phyloP scores from a whole-genome alignment of 305 asterid genomes.

The Withania somnifera region DNA sequence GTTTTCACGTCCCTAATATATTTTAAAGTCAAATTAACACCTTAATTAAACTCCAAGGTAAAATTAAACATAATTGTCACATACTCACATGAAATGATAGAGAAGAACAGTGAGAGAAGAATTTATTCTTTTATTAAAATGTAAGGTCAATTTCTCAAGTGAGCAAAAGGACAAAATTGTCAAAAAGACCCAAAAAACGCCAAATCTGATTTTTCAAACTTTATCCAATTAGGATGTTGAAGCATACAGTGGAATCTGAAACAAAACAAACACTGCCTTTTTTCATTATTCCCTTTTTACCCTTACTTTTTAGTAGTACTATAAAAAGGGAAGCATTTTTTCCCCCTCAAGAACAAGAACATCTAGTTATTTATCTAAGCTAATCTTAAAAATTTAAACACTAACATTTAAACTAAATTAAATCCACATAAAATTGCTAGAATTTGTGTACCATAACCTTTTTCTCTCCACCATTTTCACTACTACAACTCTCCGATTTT shows the following conservation, averaged over 20 bases:
- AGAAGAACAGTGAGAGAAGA: not conserved
- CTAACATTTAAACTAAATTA: not conserved
- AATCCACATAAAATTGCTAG: not conserved
- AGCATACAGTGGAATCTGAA: not conserved
- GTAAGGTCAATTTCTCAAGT: not conserved
- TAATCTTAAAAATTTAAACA: not conserved
- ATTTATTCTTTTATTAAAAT: not conserved
- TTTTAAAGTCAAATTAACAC: not conserved
- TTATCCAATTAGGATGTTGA: not conserved
- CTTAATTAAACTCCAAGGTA: not conserved
- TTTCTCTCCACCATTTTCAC: slow-evolving; percentile 51
- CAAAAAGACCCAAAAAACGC: not conserved
- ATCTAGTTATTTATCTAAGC: not conserved
- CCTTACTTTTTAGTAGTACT: not conserved
- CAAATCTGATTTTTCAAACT: not conserved
- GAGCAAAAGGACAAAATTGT: not conserved
- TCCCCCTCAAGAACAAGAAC: not conserved
- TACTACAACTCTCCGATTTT: slow-evolving; percentile 86
- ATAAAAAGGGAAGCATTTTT: not conserved
- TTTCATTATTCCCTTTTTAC: not conserved
- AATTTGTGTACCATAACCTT: slow-evolving; percentile 9
- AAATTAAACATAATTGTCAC: not conserved
- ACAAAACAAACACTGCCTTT: not conserved
- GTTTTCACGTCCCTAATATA: not conserved
- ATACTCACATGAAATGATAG: not conserved